Percentiles rank a stretch among this genome's conserved stretches.
Evolutionary conservation across 192 early-diverging fungal species (phyloP).

Genomic region (Coemansia sp.): DNA sequence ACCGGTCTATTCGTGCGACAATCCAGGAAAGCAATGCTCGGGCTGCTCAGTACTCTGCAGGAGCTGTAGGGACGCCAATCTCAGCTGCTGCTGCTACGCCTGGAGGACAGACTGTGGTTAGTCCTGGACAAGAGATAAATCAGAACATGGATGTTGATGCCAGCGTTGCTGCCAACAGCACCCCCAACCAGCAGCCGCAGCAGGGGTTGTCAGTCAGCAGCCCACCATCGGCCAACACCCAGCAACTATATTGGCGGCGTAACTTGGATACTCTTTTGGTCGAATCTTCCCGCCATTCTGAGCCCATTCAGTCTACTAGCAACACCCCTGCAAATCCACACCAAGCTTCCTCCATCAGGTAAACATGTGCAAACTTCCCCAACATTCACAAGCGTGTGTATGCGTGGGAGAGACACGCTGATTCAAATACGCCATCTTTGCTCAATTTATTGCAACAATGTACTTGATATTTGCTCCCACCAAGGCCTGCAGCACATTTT

Average conservation of each 20-base stretch:
- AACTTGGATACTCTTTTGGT: background rate
- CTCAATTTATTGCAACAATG: slow-evolving; percentile 15
- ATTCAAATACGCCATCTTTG: slow-evolving; percentile 15
- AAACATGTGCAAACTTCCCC: background rate
- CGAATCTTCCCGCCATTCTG: background rate
- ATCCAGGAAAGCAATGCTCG: slow-evolving; percentile 16
- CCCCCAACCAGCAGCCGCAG: slow-evolving; percentile 1
- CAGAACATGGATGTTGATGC: background rate
- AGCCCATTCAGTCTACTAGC: background rate
- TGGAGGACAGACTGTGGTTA: no score
- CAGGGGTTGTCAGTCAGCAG: background rate
- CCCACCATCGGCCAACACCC: background rate
- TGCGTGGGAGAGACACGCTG: slow-evolving; percentile 2
- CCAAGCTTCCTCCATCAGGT: background rate
- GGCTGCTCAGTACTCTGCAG: slow-evolving; percentile 6
- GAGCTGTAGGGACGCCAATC: background rate
- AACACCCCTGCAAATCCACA: slow-evolving; percentile 6
- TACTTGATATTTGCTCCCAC: slow-evolving; percentile 1
- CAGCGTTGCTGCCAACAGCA: background rate
- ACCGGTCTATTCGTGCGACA: slow-evolving; percentile 39
- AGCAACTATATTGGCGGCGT: background rate
- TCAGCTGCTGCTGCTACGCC: background rate
- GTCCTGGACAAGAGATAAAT: background rate
- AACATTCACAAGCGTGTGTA: background rate
- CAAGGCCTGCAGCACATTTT: background rate